Base-by-base conservation (phyloP, 495 filamentous ascomycete genomes). In the Chaetomidium leptoderma region DNA sequence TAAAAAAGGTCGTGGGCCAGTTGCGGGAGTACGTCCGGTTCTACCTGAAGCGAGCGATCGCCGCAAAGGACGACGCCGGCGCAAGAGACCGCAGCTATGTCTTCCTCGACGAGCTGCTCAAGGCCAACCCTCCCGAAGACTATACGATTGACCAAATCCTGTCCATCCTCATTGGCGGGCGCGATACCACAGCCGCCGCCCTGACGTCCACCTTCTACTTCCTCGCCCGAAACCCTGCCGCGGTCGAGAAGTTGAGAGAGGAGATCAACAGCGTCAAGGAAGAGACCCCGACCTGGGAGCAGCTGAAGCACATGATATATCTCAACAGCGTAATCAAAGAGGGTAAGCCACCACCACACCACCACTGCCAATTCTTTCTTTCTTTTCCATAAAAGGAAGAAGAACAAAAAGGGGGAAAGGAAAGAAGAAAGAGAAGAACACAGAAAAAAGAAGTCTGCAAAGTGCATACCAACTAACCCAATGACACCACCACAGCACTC, bases 151-250 rank as follows among this genome's bases (percentile, higher is more conserved):
- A 74, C 29, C 73, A 80, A 43, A 67, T 81, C 21, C 63, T 83
- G 24, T 78, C 76, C 43, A 75, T 87, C 30, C 71, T 86, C 6
- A 63, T 81, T 0, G 85, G 69, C 43, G 87, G 69, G 1, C 74
- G 83, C 47, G 85, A 87, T 60, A 86, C 85, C 3, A 86, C 83
- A 0, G 83, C 84, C 3, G 71, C 72, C 32, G 71, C 80, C 2
- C 70, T 90, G 4, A 76, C 78, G 17, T 82, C 81, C 13, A 72
- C 78, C 1, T 88, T 90, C 66, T 84, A 81, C 60, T 80, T 80
- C 47, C 76, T 90, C 0, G 75, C 85, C 0, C 76, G 82, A 0
- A 59, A 77, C 36, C 79, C 80, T 0, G 62, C 67, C 29, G 77
- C 79, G 1, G 85, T 78, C 58, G 61, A 68, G 4, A 72, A 76